Evolutionary conservation across 2,329 filamentous ascomycete species (phyloP).

Genomic region (Aspergillus pseudoglaucus): DNA sequence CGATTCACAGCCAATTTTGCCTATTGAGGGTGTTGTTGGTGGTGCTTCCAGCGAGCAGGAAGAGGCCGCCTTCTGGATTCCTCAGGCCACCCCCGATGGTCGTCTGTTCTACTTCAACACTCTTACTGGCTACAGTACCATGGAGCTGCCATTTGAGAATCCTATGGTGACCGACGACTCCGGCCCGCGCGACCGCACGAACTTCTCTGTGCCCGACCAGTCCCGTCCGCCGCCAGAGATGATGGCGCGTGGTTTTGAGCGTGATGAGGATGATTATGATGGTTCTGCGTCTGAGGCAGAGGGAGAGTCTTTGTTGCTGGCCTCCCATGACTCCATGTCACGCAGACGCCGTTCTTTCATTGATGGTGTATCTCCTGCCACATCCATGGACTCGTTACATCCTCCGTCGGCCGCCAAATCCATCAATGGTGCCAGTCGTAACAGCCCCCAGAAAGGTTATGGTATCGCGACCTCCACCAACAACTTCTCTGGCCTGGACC

Average conservation of each 20-base stretch:
- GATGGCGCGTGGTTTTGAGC: constrained; percentile 74
- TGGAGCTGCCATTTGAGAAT: constrained; percentile 89
- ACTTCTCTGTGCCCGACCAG: constrained; percentile 80
- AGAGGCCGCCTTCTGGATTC: constrained; percentile 95
- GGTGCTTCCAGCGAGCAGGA: constrained; percentile 58
- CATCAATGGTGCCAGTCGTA: constrained; percentile 47
- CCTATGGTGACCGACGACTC: constrained; percentile 72
- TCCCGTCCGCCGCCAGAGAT: constrained; percentile 85
- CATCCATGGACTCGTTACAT: constrained; percentile 86
- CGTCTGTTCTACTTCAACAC: constrained; percentile 97
- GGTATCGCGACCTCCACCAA: constrained; percentile 45
- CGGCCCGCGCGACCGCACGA: constrained; percentile 81
- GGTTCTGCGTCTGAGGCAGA: constrained; percentile 85
- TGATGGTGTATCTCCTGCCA: constrained; percentile 73
- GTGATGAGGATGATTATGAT: constrained; percentile 87
- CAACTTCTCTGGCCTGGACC: constrained; percentile 50
- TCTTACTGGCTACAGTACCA: constrained; percentile 87
- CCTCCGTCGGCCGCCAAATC: constrained; percentile 56
- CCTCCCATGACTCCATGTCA: constrained; percentile 61
- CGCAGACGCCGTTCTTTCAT: constrained; percentile 61
- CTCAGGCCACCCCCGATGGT: constrained; percentile 89
- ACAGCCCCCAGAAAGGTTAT: constrained; percentile 16
- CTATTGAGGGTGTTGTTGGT: constrained; percentile 59
- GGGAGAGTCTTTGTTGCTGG: constrained; percentile 64
- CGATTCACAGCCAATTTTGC: constrained; percentile 54